These are phyloP conservation scores for Penicillium robsamsonii DNA, from an alignment of 495 filamentous ascomycete species.

Conservation along the genomic window DNA sequence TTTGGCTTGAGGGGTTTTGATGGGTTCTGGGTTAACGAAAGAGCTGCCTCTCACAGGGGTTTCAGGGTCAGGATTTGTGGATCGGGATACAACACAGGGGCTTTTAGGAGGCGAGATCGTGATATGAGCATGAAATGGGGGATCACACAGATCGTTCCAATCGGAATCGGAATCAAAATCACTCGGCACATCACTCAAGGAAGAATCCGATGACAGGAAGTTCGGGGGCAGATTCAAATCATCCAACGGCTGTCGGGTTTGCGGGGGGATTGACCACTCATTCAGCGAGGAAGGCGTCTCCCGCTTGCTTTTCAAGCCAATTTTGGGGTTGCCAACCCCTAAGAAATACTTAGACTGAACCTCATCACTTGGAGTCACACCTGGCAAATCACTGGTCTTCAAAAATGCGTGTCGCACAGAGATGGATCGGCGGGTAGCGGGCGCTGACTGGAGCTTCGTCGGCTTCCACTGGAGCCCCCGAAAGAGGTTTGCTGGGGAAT, in stretches of 20 bases:
- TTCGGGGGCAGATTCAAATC: conserved; percentile 19
- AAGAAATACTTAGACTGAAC: conserved; percentile 44
- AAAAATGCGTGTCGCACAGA: conserved; percentile 40
- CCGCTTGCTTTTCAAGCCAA: neutral
- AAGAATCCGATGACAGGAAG: conserved; percentile 33
- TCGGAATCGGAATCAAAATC: conserved; percentile 24
- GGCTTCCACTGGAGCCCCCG: neutral
- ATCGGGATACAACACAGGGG: neutral
- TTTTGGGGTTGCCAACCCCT: neutral
- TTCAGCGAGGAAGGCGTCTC: neutral
- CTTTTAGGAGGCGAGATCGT: conserved; percentile 2
- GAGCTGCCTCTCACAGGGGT: conserved; percentile 10
- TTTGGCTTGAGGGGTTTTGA: conserved; percentile 23
- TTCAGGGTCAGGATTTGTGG: neutral
- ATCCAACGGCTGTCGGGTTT: conserved; percentile 15
- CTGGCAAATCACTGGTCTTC: conserved; percentile 41
- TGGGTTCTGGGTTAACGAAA: conserved; percentile 4
- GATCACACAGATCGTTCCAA: conserved; percentile 8
- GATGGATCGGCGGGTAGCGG: conserved; percentile 18
- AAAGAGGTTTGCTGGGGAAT: neutral
- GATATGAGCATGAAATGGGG: neutral
- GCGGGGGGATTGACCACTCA: conserved; percentile 13
- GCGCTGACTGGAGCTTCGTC: neutral
- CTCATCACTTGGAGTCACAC: conserved; percentile 40
- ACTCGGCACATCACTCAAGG: conserved; percentile 33